These are phyloP conservation scores for Gonium pectorale DNA, from an alignment of 139 green algal species.

Conservation along the genomic window DNA sequence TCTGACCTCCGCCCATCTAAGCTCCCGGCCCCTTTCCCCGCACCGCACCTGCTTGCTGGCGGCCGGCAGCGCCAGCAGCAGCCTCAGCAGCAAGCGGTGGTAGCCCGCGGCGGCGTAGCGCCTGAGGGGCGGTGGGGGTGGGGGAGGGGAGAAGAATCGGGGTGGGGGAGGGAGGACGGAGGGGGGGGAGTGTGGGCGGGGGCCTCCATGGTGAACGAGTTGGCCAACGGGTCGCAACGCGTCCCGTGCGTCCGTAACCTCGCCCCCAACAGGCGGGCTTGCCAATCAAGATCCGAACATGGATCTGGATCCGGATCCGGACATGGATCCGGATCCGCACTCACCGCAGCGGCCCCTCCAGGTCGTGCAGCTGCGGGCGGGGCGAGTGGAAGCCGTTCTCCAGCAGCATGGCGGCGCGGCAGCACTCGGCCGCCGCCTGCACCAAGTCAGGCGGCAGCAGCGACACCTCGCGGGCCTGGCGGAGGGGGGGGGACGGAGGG, in stretches of 20 bases:
- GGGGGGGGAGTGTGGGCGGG: too few relatives aligned
- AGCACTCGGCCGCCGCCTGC: conserved; percentile 23
- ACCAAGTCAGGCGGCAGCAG: conserved; percentile 21
- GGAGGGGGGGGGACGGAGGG: background rate
- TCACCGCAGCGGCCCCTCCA: conserved; percentile 32
- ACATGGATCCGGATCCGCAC: too few relatives aligned
- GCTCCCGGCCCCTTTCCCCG: background rate
- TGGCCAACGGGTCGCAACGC: too few relatives aligned
- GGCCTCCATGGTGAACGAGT: too few relatives aligned
- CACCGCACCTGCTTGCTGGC: conserved; percentile 28
- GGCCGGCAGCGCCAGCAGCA: conserved; percentile 31
- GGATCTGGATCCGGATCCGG: too few relatives aligned
- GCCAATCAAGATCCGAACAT: too few relatives aligned
- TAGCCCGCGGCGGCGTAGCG: conserved; percentile 10
- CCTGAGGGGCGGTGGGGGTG: background rate
- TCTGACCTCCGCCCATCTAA: background rate
- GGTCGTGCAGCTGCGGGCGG: conserved; percentile 29
- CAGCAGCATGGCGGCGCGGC: conserved; percentile 35
- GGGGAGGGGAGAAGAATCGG: background rate
- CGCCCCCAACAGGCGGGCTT: too few relatives aligned
- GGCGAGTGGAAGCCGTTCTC: conserved; percentile 44
- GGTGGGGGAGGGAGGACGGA: background rate
- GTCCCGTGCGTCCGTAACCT: too few relatives aligned
- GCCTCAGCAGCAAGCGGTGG: conserved; percentile 34
- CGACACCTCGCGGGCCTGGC: conserved; percentile 19